phyloP scores from a whole-genome alignment of 371 early-diverging fungal species.

The Mucor circinelloides region DNA sequence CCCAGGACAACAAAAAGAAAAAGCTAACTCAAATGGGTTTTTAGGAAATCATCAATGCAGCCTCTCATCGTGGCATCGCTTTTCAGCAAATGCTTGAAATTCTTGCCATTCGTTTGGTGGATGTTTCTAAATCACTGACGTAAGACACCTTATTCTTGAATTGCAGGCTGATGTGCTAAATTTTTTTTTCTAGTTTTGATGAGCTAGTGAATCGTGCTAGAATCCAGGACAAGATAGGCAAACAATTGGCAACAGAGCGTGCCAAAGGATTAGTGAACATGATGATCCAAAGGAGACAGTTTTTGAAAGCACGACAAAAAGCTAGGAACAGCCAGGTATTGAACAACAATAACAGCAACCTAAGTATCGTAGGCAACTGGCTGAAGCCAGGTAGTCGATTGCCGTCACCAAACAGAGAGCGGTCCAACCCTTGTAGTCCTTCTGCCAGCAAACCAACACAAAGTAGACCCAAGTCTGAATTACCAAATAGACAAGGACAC shows the following conservation, averaged over 20 bases:
- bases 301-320: conserved; percentile 15
- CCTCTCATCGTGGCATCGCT: conserved; percentile 39
- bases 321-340: conserved; percentile 6
- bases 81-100: conserved; percentile 51
- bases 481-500: background rate
- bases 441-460: background rate
- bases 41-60: conserved; percentile 29
- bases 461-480: background rate
- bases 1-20: background rate
- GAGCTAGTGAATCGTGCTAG: conserved; percentile 30
- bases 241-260: conserved; percentile 21
- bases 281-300: conserved; percentile 29
- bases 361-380: background rate
- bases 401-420: background rate
- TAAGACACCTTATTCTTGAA: conserved; percentile 15
- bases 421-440: background rate
- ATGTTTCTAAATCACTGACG: conserved; percentile 52
- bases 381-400: background rate
- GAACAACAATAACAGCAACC: background rate
- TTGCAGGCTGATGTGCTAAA: background rate
- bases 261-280: conserved; percentile 30
- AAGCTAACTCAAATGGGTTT: background rate
- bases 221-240: conserved; percentile 30
- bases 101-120: conserved; percentile 48
- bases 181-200: conserved; percentile 26